Evolutionary conservation across 2,329 filamentous ascomycete genomes (phyloP), one percentile per base, ranked within the genome.

Genomic region (Plectosphaerella plurivora): DNA sequence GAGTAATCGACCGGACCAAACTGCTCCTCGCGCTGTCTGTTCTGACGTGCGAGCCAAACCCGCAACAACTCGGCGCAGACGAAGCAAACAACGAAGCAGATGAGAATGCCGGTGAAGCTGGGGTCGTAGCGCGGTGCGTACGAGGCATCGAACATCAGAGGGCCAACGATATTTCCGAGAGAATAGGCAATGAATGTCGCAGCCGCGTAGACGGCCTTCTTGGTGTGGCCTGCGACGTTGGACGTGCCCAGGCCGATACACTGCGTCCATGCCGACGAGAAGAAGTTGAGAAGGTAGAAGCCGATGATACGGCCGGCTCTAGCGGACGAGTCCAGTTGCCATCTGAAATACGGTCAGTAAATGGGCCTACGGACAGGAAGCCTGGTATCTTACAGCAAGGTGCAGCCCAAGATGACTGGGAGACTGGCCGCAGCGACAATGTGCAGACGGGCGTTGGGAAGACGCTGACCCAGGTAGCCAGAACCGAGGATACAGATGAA

Each of bases 171-270:
- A 55, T 69, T 68, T 11, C 67, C 66, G 6, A 68, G 51, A 2
- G 63, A 68, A 45, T 68, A 68, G 6, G 63, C 65, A 33, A 68
- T 63, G 45, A 47, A 67, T 63, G 53, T 61, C 61, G 65, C 60
- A 2, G 66, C 63, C 59, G 68, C 71, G 16, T 63, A 59, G 37
- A 51, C 53, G 2, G 49, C 36, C 45, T 57, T 57, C 18, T 53
- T 53, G 7, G 53, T 53, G 46, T 54, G 51, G n/a, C 53, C 56
- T n/a, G 50, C 58, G 15, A 61, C 53, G 22, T 61, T 61, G n/a
- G 59, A 55, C 3, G 52, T 54, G n/a, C 59, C 56, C 10, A 61
- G 51, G 3, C 56, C 56, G 51, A 61, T 50, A 12, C 51, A 53
- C 53, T 65, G 63, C 8, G 62, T 57, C 61, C 61, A 65, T 4